Evolutionary conservation across 2,329 filamentous ascomycete species (phyloP).

Genomic region (Fusarium sulawesiense): DNA sequence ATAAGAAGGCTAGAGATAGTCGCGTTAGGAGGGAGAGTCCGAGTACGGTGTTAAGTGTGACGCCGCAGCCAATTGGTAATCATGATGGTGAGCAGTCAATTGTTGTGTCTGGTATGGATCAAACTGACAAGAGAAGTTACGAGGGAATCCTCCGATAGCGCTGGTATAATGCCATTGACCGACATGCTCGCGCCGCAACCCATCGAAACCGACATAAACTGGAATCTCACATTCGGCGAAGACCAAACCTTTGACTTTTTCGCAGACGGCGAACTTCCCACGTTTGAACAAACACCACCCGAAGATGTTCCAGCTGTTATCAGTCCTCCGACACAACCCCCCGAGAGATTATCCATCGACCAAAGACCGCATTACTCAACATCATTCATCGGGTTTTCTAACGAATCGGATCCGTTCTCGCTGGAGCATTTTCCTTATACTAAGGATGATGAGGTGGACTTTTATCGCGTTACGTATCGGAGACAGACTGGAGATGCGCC

Average conservation of each 20-base stretch:
- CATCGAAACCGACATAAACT: background rate
- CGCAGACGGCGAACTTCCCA: background rate
- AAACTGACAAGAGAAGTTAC: background rate
- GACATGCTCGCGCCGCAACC: background rate
- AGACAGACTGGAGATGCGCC: background rate
- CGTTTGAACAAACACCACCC: background rate
- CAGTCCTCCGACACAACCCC: background rate
- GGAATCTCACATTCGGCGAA: background rate
- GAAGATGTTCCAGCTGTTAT: background rate
- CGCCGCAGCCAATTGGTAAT: accelerated
- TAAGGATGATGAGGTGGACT: background rate
- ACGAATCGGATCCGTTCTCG: background rate
- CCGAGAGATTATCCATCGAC: background rate
- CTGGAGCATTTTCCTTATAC: background rate
- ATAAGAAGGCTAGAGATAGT: slow-evolving; percentile 8
- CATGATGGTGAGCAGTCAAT: background rate
- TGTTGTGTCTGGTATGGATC: background rate
- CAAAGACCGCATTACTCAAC: slow-evolving; percentile 2
- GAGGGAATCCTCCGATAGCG: background rate
- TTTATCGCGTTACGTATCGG: slow-evolving; percentile 6
- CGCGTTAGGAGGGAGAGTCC: background rate
- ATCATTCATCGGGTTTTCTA: background rate
- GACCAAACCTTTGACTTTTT: slow-evolving; percentile 10
- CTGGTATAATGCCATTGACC: background rate
- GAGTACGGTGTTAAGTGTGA: background rate